Evolutionary conservation across 1,139 yeast species (phyloP), one percentile per base, ranked within the genome.

Genomic region (Hansenula sp.): DNA sequence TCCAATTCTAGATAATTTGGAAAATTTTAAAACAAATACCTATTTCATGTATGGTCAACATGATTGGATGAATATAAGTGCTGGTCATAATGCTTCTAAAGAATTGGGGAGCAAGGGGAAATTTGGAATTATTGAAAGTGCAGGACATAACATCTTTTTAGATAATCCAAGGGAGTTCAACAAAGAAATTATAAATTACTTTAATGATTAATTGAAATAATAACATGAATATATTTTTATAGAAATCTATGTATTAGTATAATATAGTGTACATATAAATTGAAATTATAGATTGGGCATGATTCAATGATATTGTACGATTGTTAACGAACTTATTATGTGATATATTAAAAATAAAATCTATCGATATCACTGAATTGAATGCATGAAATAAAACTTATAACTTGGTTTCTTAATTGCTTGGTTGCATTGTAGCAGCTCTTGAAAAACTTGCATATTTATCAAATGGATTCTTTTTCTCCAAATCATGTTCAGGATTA

Each of bases 61-160:
- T 52, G 97, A 90, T 60, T 90, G 93, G 76, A 90, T 90, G 96
- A 85, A 86, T 58, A 69, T 76, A 2, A 77, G 74, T 41, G 93
- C 94, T 0, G 96, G 96, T 0, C 55, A 51, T 29, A 62, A 33
- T 61, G 81, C 44, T 62, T 69, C 36, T 40, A 51, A 8, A 40
- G 46, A 29, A 9, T 12, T 36, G 46, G 58, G 36, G 47, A 48
- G n/a, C 9, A 53, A 57, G 17, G 65, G 70, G 3, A 57, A 61
- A 10, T 80, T 75, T 47, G 65, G 63, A 15, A 67, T 77, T 10
- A 67, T 86, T 1, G 60, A 70, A 2, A 67, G 76, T 41, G 80
- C 91, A 1, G 93, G 96, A 0, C 96, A 88, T 59, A 93, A 88
- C 62, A 62, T 88, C 45, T 86, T 86, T 55, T 65, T 88, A 48